A percentile compares a stretch with the other conserved stretches of the same genome.
Evolutionary conservation across 495 filamentous ascomycete species (phyloP).

Genomic region (Gamarada debralockiae): DNA sequence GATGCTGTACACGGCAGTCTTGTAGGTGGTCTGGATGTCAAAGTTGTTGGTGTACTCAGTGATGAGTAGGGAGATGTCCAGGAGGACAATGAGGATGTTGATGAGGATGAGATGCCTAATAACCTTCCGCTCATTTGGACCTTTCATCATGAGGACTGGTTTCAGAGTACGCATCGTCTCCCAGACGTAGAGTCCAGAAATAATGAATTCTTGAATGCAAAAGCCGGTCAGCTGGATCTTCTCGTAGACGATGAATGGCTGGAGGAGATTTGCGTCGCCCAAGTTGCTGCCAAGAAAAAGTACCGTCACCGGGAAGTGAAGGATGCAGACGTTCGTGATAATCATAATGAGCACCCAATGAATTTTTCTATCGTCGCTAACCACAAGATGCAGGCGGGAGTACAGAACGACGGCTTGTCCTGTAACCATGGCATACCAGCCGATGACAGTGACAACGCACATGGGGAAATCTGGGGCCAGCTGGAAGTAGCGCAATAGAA

Average conservation of each 20-base stretch:
- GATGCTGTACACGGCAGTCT: constrained; percentile 57
- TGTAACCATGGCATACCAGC: constrained; percentile 63
- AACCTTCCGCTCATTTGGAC: constrained; percentile 15
- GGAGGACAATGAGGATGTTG: constrained; percentile 41
- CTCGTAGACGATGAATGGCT: constrained; percentile 53
- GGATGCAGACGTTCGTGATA: constrained; percentile 45
- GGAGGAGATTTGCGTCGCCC: too few relatives aligned
- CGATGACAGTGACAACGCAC: constrained; percentile 41
- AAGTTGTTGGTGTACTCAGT: constrained; percentile 50
- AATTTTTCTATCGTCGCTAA: constrained; percentile 44
- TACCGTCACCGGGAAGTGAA: constrained; percentile 36
- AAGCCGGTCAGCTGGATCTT: constrained; percentile 54
- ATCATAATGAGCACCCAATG: constrained; percentile 55
- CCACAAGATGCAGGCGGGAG: constrained; percentile 62
- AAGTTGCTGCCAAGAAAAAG: too few relatives aligned
- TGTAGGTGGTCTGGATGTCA: constrained; percentile 51
- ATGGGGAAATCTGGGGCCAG: constrained; percentile 23
- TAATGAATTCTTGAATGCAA: constrained; percentile 51
- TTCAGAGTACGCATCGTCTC: constrained; percentile 48
- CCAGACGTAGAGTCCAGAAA: constrained; percentile 55
- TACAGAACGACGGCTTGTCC: constrained; percentile 66
- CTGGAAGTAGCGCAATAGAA: constrained; percentile 56
- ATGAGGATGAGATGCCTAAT: constrained; percentile 49
- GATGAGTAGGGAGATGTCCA: constrained; percentile 45
- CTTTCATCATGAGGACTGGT: constrained; percentile 24